phyloP scores from a whole-genome alignment of 1,284 basidiomycete species.

The Malassezia nana region DNA sequence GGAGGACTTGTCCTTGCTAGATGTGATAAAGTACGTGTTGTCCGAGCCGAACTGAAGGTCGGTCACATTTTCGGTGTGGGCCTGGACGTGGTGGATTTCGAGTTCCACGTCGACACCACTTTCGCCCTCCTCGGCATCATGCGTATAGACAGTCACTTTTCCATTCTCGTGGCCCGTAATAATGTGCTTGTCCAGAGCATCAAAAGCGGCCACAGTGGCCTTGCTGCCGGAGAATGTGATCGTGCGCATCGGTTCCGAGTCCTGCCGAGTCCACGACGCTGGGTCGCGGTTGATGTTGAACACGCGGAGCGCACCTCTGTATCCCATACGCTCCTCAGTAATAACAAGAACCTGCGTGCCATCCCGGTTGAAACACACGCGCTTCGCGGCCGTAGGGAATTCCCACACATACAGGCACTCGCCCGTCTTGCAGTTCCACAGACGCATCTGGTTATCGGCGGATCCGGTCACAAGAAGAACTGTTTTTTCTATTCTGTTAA shows the following conservation, averaged over 20 bases:
- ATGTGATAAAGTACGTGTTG: conserved; percentile 87
- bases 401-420: conserved; percentile 75
- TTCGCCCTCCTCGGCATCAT: conserved; percentile 46
- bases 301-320: conserved; percentile 60
- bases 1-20: conserved; percentile 91
- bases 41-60: conserved; percentile 87
- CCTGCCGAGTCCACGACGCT: conserved; percentile 35
- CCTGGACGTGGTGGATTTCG: conserved; percentile 61
- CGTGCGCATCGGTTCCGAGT: conserved; percentile 36
- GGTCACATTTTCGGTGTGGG: conserved; percentile 52
- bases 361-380: conserved; percentile 71
- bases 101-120: conserved; percentile 63
- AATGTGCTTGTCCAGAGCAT: conserved; percentile 66
- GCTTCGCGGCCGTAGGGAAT: conserved; percentile 93
- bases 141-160: conserved; percentile 57
- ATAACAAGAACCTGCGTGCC: conserved; percentile 65
- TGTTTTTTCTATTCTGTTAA: conserved; percentile 55
- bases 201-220: conserved; percentile 87
- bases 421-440: conserved; percentile 83
- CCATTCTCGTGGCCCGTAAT: conserved; percentile 93
- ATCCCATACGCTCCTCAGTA: conserved; percentile 92
- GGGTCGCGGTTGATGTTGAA: conserved; percentile 59
- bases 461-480: conserved; percentile 75
- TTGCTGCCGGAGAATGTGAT: conserved; percentile 54
- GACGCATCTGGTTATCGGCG: conserved; percentile 76